Base-by-base conservation (phyloP, 768 basidiomycete genomes). In the Neoboletus subvelutipes region DNA sequence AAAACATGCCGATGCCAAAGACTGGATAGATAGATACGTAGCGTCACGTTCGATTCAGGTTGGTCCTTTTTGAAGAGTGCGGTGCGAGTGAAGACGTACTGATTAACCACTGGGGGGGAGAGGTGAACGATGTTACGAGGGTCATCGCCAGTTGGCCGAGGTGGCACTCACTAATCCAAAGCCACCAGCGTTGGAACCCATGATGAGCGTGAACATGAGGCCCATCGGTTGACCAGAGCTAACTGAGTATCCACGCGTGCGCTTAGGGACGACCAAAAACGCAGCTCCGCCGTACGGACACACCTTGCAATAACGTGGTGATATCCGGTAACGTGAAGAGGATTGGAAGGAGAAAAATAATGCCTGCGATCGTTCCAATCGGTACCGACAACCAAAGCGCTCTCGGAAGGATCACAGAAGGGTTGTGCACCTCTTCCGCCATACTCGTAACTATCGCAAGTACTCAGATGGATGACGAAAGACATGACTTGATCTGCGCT, bases 391-490 rank as follows among this genome's bases (percentile, higher is more conserved):
- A 78, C 11, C 77, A 72, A 28, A 87, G 77, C 1, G 85, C 85
- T 42, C 70, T 71, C 0, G 85, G 85, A 11, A 87, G 76, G 52
- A 84, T 77, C 12, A 74, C 61, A 1, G 79, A 73, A 0, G 85
- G 86, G 50, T 84, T 75, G 48, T 80, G 79, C 1, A 86, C 85
- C 67, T 88, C 86, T 65, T 87, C 86, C 3, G 84, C 82, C 81
- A 88, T 82, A 59, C 81, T 84, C 17, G 84, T 76, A 39, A 86
- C 82, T 84, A 48, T 34, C 22, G 3, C 53, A 45, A 46, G 28
- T 2, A 22, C 15, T 69, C 49, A 56, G 52, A 47, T 2, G 8
- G 8, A 54, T 9, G 34, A 51, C 13, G 26, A 22, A 29, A 29
- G 58, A 41, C 31, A 29, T 9, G 36, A 31, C 57, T 20, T 6